A percentile compares a stretch with the other conserved stretches of the same genome.
Evolutionary conservation across 2,329 filamentous ascomycete genomes (phyloP).

Genomic region (Gliomastix tumulicola): DNA sequence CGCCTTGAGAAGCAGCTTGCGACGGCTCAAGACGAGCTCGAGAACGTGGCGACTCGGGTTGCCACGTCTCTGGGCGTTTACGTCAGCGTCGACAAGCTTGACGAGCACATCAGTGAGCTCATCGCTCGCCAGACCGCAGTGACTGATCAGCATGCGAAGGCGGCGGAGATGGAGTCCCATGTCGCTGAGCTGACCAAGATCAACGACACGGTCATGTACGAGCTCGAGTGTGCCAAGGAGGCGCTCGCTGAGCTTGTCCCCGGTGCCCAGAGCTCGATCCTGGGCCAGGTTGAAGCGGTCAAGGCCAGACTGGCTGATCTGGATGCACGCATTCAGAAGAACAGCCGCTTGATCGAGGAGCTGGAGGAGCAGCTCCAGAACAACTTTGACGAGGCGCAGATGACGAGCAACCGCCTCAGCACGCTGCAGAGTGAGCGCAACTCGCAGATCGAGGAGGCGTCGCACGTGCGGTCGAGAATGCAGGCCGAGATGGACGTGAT

Average conservation of each 20-base stretch:
- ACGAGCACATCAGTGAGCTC: slow-evolving; percentile 52
- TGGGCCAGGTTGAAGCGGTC: slow-evolving; percentile 50
- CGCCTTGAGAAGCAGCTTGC: slow-evolving; percentile 55
- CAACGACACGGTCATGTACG: slow-evolving; percentile 51
- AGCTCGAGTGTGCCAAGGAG: slow-evolving; percentile 55
- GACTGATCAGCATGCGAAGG: slow-evolving; percentile 49
- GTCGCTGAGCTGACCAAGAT: slow-evolving; percentile 48
- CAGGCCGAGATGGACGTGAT: slow-evolving; percentile 63
- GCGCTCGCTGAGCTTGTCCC: slow-evolving; percentile 46
- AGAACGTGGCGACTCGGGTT: slow-evolving; percentile 57
- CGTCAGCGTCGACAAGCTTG: slow-evolving; percentile 61
- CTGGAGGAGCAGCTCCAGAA: slow-evolving; percentile 92
- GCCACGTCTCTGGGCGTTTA: slow-evolving; percentile 53
- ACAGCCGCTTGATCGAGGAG: slow-evolving; percentile 85
- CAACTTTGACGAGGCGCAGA: slow-evolving; percentile 90
- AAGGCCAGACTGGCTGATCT: slow-evolving; percentile 60
- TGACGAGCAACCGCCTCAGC: slow-evolving; percentile 78
- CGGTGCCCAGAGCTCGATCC: slow-evolving; percentile 37
- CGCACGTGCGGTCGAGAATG: slow-evolving; percentile 52
- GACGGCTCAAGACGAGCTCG: slow-evolving; percentile 59
- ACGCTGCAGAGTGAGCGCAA: slow-evolving; percentile 70
- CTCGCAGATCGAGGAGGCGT: slow-evolving; percentile 72
- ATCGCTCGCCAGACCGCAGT: slow-evolving; percentile 54
- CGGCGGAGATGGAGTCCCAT: slow-evolving; percentile 47
- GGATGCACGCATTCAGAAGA: slow-evolving; percentile 74